These are phyloP conservation scores for Didymella pinodella DNA, from an alignment of 2,329 filamentous ascomycete species.

Conservation along the genomic window DNA sequence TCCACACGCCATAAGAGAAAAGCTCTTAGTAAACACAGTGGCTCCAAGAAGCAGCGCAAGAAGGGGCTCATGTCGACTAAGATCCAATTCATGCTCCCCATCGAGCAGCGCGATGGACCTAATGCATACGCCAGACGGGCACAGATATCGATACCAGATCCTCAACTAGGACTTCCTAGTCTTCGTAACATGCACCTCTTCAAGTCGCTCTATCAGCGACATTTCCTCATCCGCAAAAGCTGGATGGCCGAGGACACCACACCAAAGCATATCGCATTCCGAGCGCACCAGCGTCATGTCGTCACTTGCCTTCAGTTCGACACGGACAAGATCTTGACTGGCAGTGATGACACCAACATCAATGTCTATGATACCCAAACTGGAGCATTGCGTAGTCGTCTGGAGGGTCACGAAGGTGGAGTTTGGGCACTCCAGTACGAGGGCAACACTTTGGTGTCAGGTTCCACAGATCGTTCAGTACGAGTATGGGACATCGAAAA, in stretches of 20 bases:
- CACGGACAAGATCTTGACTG: constrained; percentile 96
- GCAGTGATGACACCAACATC: constrained; percentile 96
- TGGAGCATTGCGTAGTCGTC: constrained; percentile 79
- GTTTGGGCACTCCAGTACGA: constrained; percentile 98
- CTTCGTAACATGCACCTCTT: constrained; percentile 88
- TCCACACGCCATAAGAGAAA: constrained; percentile 52
- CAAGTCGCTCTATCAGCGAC: constrained; percentile 94
- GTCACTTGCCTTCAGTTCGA: constrained; percentile 98
- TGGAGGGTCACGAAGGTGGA: constrained; percentile 94
- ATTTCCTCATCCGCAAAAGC: constrained; percentile 86
- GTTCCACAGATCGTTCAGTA: constrained; percentile 95
- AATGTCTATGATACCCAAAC: constrained; percentile 98
- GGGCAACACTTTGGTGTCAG: constrained; percentile 92
- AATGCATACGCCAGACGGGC: constrained; percentile 87
- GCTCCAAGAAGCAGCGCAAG: constrained; percentile 64
- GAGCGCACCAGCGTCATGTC: constrained; percentile 94
- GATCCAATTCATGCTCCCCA: constrained; percentile 53
- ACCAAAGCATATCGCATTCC: constrained; percentile 91
- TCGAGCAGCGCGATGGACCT: constrained; percentile 75
- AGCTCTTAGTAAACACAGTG: constrained; percentile 46
- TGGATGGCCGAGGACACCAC: constrained; percentile 88
- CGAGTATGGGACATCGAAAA: constrained; percentile 99
- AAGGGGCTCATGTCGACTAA: constrained; percentile 59
- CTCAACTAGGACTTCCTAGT: constrained; percentile 77
- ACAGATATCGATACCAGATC: constrained; percentile 81